These are phyloP conservation scores for Spathaspora girioi DNA, from an alignment of 805 yeast species.

Conservation along the genomic window DNA sequence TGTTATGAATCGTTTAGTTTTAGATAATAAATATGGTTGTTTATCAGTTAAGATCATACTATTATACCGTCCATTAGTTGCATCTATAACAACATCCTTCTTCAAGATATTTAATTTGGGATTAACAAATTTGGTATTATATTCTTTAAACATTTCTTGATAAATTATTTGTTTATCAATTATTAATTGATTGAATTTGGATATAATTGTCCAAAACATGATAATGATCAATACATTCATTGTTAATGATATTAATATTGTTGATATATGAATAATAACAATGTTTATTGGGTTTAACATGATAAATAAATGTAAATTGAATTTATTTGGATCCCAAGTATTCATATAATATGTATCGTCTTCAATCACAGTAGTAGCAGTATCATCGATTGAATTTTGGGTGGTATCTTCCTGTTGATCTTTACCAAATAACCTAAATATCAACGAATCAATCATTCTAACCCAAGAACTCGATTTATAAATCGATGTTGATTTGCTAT, in stretches of 20 bases:
- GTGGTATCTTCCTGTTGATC: conserved; percentile 4
- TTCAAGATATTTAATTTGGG: conserved; percentile 50
- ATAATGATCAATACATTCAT: conserved; percentile 20
- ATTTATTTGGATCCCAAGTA: conserved; percentile 67
- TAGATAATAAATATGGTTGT: conserved; percentile 25
- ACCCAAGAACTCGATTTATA: background rate
- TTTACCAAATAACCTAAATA: conserved; percentile 1
- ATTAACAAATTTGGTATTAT: conserved; percentile 56
- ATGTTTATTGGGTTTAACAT: conserved; percentile 59
- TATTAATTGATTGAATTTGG: conserved; percentile 44
- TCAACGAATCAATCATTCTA: background rate
- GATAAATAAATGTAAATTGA: conserved; percentile 47
- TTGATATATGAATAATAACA: conserved; percentile 34
- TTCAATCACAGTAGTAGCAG: conserved; percentile 10
- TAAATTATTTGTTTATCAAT: conserved; percentile 59
- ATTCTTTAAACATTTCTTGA: conserved; percentile 61
- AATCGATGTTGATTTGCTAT: conserved; percentile 20
- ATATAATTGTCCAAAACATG: conserved; percentile 31
- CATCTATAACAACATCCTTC: conserved; percentile 62
- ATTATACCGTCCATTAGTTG: conserved; percentile 38
- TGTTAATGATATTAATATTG: conserved; percentile 21
- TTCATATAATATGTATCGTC: conserved; percentile 49
- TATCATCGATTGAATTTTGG: conserved; percentile 15
- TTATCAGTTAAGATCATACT: conserved; percentile 16
- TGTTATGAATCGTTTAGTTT: conserved; percentile 45